These are phyloP conservation scores for Saccharum officinarum DNA, from an alignment of 176 grass and related monocot species.

Conservation along the genomic window DNA sequence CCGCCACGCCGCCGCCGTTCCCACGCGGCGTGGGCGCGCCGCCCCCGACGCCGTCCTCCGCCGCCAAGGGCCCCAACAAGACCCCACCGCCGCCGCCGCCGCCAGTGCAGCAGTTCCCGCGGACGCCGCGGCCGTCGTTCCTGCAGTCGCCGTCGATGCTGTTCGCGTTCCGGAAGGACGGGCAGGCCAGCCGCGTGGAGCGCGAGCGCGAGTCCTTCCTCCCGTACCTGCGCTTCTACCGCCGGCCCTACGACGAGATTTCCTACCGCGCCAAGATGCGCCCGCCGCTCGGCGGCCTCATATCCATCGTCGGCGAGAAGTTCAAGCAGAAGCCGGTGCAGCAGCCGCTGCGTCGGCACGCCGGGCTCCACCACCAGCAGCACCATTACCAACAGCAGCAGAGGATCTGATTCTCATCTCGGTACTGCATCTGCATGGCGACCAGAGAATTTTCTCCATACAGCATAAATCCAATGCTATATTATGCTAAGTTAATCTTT, in stretches of 20 bases:
- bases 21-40: slow-evolving; percentile 1
- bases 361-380: slow-evolving; percentile 47
- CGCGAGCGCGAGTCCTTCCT: slow-evolving; percentile 81
- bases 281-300: slow-evolving; percentile 86
- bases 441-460: slow-evolving; percentile 47
- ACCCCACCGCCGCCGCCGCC: slow-evolving; percentile 3
- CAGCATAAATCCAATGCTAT: slow-evolving; percentile 49
- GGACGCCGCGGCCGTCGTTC: slow-evolving; percentile 93
- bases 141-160: slow-evolving; percentile 84
- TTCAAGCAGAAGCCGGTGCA: slow-evolving; percentile 43
- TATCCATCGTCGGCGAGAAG: slow-evolving; percentile 76
- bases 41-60: slow-evolving; percentile 29
- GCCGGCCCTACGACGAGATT: slow-evolving; percentile 90
- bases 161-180: slow-evolving; percentile 81
- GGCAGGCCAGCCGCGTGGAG: slow-evolving; percentile 68
- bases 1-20: slow-evolving; percentile 22
- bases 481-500: slow-evolving; percentile 55
- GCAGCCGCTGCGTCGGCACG: slow-evolving; percentile 33
- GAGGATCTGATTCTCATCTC: slow-evolving; percentile 38
- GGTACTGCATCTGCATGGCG: slow-evolving; percentile 5
- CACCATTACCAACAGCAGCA: slow-evolving; percentile 44
- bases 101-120: slow-evolving; percentile 42
- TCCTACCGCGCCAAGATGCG: slow-evolving; percentile 95
- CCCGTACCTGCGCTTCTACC: slow-evolving; percentile 86
- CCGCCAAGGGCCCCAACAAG: slow-evolving; percentile 29